Evolutionary conservation across 1,284 basidiomycete genomes (phyloP), one percentile per base, ranked within the genome.

Genomic region (Leccinum solheimii): DNA sequence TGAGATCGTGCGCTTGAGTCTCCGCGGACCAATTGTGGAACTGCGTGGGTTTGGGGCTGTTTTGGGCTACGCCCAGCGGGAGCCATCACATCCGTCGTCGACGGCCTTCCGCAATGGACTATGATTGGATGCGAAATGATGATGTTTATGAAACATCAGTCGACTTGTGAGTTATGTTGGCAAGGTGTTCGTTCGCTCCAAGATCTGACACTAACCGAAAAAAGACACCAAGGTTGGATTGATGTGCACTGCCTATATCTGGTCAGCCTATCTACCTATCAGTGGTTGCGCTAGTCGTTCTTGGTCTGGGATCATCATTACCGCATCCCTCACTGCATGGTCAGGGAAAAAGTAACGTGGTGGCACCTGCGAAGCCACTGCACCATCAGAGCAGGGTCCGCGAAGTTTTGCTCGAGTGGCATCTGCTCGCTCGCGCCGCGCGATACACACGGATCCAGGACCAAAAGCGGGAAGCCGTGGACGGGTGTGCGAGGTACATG

Each of bases 11-110:
- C 11, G 6, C 26, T 40, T 55, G 27, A 56, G 60, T n/a, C 55
- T 70, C 69, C 69, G 69, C 69, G 70, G 72, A 74, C 61, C 49
- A 56, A 52, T 55, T 51, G 55, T 30, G 61, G 60, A 50, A 57
- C 26, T 59, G 59, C 57, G 59, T 71, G 65, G 60, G 68, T 67
- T 58, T 57, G 56, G 48, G 53, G 60, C 53, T 59, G 59, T 64
- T 73, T 61, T 45, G 52, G 60, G 45, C 34, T 19, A 8, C 60
- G 50, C 50, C 43, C 59, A 61, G 59, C 55, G 60, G 49, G 66
- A 66, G 62, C 55, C 55, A 62, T 67, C 66, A 61, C 52, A 53
- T 61, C 69, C 67, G 58, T 50, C 66, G 43, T 69, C 52, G 67
- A 70, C 68, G 69, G 70, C 57, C 63, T 60, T 63, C 70, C 69